Evolutionary conservation across 2,329 filamentous ascomycete species (phyloP).

Genomic region (Didymella lethalis): DNA sequence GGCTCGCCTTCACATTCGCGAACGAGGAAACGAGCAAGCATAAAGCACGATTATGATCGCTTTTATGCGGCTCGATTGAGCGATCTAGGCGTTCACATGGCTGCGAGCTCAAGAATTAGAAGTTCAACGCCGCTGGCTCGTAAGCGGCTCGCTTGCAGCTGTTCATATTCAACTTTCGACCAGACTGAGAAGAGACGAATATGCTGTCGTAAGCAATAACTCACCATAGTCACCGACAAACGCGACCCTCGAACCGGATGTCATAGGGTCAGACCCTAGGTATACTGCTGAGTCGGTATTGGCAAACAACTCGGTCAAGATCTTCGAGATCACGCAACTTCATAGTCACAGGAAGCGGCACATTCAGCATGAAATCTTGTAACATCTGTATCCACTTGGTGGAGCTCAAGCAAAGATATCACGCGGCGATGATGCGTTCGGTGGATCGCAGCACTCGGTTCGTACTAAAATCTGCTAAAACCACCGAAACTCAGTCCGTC

Average conservation of each 20-base stretch:
- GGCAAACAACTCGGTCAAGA: constrained; percentile 7
- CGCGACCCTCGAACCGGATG: background rate
- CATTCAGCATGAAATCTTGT: constrained; percentile 3
- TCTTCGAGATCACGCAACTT: constrained; percentile 9
- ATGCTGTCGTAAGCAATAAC: background rate
- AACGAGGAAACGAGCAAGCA: constrained; percentile 6
- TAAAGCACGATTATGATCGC: background rate
- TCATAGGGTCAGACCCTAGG: background rate
- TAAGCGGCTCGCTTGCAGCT: constrained; percentile 1
- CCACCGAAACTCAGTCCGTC: constrained; percentile 17
- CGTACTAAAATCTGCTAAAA: constrained; percentile 18
- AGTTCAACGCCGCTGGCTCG: background rate
- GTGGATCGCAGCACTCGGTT: constrained; percentile 14
- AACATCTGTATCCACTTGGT: constrained; percentile 9
- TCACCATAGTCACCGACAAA: constrained; percentile 11
- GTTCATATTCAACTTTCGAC: background rate
- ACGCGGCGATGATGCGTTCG: constrained; percentile 24
- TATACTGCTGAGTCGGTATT: background rate
- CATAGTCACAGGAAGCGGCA: constrained; percentile 7
- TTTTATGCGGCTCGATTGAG: background rate
- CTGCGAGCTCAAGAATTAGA: background rate
- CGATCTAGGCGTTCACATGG: constrained; percentile 7
- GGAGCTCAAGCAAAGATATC: constrained; percentile 11
- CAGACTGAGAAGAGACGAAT: background rate
- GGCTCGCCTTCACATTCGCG: constrained; percentile 11